A percentile compares a stretch with the other conserved stretches of the same genome.
Evolutionary conservation across 306 rosid species (phyloP).

Genomic region (Canavalia ensiformis): DNA sequence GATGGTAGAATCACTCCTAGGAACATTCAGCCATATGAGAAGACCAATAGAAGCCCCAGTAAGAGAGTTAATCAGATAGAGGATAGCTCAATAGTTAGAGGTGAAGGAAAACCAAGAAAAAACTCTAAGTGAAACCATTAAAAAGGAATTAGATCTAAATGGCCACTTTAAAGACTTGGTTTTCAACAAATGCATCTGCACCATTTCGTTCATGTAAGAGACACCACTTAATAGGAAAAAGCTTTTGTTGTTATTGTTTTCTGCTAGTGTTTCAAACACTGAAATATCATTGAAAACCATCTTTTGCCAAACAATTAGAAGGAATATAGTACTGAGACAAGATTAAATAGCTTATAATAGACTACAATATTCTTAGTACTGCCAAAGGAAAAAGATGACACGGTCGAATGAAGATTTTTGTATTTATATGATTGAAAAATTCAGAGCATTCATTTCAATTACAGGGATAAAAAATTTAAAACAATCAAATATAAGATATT

Average conservation of each 20-base stretch:
- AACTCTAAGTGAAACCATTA: not conserved
- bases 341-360: not conserved
- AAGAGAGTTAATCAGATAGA: not conserved
- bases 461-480: not conserved
- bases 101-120: conserved; percentile 1
- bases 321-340: not conserved
- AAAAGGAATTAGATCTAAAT: not conserved
- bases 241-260: not conserved
- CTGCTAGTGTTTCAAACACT: not conserved
- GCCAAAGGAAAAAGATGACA: conserved; percentile 29
- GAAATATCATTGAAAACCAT: not conserved
- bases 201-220: no score
- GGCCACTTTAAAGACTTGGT: not conserved
- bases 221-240: not conserved
- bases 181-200: not conserved
- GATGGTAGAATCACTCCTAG: not conserved
- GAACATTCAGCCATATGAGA: not conserved
- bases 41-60: not conserved
- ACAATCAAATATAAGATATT: conserved; percentile 2
- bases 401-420: not conserved
- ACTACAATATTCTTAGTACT: not conserved
- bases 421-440: not conserved
- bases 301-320: not conserved
- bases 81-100: not conserved
- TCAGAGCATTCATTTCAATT: conserved; percentile 20